Evolutionary conservation across 2,329 filamentous ascomycete genomes (phyloP), one percentile per base, ranked within the genome.

Genomic region (Ophiognomonia clavigignenti-juglandacearum): DNA sequence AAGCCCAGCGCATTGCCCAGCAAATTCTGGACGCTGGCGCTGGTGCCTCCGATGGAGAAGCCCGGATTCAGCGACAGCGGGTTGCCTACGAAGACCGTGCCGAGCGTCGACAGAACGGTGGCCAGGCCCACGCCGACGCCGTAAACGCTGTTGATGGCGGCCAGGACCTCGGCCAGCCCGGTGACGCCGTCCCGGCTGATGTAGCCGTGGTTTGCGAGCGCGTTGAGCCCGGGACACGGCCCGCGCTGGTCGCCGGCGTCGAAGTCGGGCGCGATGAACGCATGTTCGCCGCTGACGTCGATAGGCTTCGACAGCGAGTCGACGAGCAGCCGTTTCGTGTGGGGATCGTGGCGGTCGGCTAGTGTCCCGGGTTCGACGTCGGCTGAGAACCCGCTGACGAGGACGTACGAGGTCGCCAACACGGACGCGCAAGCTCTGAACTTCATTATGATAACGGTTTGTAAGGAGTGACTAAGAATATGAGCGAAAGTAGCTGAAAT

Each of bases 51-150:
- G 37, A 73, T 72, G 1, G 69, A 72, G 54, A 71, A 71, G 6
- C 68, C 64, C 2, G 67, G 73, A 35, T 67, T 63, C 1, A 75
- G 51, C 0, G 75, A 75, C 0, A 78, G 52, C 6, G 72, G 70
- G 50, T 78, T 72, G 2, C 76, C 75, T 4, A 68, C 68, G 53
- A 69, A 70, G 10, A 72, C 67, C 13, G 70, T 72, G 6, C 71
- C 72, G 59, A 73, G 67, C 4, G 70, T 59, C n/a, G 68, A 64
- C 3, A 74, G 57, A 4, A 74, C 47, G 2, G 63, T 61, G 2
- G 62, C 60, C 0, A 75, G 54, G 14, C 73, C 72, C 16, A 73
- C 41, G 1, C 66, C 65, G 73, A 77, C 76, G 4, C 71, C 70
- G 22, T 64, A 73, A 2, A 76, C 64, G 4, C 62, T 59, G 10